Percentiles rank a stretch among this genome's conserved stretches.
phyloP scores from a whole-genome alignment of 306 rosid species.

The Vigna hirtella region DNA sequence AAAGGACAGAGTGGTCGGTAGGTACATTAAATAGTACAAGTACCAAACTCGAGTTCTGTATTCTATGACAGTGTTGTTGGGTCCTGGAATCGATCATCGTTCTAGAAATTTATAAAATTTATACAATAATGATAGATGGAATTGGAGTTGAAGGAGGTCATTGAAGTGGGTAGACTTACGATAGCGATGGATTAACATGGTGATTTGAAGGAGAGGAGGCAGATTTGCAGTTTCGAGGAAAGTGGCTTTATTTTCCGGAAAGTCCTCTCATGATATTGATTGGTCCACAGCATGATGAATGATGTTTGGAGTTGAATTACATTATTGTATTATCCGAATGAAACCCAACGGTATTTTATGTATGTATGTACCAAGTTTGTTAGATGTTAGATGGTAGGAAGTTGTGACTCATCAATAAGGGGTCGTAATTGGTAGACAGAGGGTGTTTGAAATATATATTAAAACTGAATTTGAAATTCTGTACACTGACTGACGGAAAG shows the following conservation, averaged over 20 bases:
- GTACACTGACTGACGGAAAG: no score
- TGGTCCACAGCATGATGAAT: constrained; percentile 66
- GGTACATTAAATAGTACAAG: not conserved
- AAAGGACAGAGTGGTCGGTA: not conserved
- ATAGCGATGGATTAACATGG: constrained; percentile 47
- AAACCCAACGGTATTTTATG: not conserved
- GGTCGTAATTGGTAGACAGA: not conserved
- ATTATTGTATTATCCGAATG: constrained; percentile 11
- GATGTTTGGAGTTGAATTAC: constrained; percentile 29
- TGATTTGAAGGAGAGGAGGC: constrained; percentile 53
- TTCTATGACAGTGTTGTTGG: constrained; percentile 19
- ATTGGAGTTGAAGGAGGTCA: constrained; percentile 47
- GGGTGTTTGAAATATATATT: not conserved
- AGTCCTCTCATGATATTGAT: constrained; percentile 59
- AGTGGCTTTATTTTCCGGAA: constrained; percentile 60
- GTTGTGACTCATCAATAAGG: not conserved
- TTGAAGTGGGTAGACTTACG: constrained; percentile 36
- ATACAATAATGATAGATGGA: constrained; percentile 24
- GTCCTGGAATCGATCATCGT: not conserved
- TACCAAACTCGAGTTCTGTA: not conserved
- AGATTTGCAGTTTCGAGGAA: constrained; percentile 69
- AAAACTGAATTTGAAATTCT: not conserved
- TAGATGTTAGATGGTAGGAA: not conserved
- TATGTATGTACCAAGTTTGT: no score
- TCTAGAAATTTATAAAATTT: constrained; percentile 28